Conservation (phyloP, 768 basidiomycete species). For the Mycena floridula region DNA sequence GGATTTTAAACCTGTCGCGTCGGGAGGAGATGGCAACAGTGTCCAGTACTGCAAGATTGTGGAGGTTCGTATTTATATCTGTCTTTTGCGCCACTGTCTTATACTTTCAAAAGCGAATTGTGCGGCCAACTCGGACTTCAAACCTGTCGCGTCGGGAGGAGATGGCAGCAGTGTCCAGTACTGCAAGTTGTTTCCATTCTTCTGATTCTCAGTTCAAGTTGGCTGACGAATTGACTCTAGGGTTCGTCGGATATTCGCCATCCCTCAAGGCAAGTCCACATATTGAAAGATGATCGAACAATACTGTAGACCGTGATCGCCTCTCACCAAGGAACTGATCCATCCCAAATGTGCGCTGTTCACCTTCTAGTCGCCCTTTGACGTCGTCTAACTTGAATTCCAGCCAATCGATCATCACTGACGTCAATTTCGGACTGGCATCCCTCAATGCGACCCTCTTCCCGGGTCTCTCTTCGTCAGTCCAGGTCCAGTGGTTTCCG, state of each 20-base stretch:
- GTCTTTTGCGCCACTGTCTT: not conserved
- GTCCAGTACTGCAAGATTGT: slow-evolving; percentile 45
- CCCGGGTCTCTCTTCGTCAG: slow-evolving; percentile 36
- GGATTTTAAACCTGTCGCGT: slow-evolving; percentile 31
- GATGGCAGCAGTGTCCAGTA: slow-evolving; percentile 36
- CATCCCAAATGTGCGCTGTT: slow-evolving; percentile 19
- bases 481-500: slow-evolving; percentile 42
- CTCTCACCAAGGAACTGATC: slow-evolving; percentile 29
- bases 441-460: slow-evolving; percentile 35
- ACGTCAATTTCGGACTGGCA: slow-evolving; percentile 29
- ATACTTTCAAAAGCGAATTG: slow-evolving; percentile 30
- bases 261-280: slow-evolving; percentile 13
- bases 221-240: not conserved
- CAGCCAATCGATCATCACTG: slow-evolving; percentile 29
- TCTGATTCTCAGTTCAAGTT: slow-evolving; percentile 7
- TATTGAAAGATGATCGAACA: no score
- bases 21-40: slow-evolving; percentile 34
- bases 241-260: slow-evolving; percentile 47
- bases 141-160: slow-evolving; percentile 30
- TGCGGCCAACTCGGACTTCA: slow-evolving; percentile 38
- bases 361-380: not conserved
- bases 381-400: not conserved
- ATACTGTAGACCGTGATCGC: slow-evolving; percentile 25
- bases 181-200: slow-evolving; percentile 38
- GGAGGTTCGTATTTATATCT: slow-evolving; percentile 24